Percentiles rank a stretch among this genome's conserved stretches.
Conservation (phyloP, 495 filamentous ascomycete species). For the Sphaerosporella brunnea region DNA sequence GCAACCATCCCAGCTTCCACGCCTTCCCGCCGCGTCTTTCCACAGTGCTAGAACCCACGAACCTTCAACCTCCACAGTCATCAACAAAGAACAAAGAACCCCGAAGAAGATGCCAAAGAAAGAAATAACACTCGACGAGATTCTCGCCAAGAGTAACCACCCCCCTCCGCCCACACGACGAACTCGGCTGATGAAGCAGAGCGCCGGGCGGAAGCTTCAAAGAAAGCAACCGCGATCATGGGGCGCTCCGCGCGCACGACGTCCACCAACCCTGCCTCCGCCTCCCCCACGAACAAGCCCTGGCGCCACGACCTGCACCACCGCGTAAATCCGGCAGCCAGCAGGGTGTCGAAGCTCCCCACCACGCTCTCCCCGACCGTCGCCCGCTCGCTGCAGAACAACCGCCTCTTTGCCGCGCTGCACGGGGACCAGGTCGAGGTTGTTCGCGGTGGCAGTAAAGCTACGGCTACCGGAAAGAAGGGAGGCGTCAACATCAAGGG, state of each 20-base stretch:
- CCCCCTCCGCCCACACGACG: not conserved
- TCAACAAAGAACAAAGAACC: too few relatives aligned
- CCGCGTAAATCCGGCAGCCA: slow-evolving; percentile 25
- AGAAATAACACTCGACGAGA: slow-evolving; percentile 19
- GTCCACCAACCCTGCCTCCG: not conserved
- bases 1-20: too few relatives aligned
- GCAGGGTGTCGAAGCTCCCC: slow-evolving; percentile 23
- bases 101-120: not conserved
- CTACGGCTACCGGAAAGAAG: slow-evolving; percentile 5
- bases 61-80: not conserved
- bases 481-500: not conserved
- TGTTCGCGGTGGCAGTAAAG: not conserved
- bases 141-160: slow-evolving; percentile 20
- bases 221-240: slow-evolving; percentile 20
- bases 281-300: slow-evolving; percentile 12
- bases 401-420: slow-evolving; percentile 27
- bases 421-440: slow-evolving; percentile 13
- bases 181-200: slow-evolving; percentile 6
- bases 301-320: slow-evolving; percentile 35
- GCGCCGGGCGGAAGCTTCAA: slow-evolving; percentile 22
- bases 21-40: too few relatives aligned
- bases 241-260: slow-evolving; percentile 8
- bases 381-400: slow-evolving; percentile 22
- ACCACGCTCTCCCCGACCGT: slow-evolving; percentile 26
- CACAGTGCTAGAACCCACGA: too few relatives aligned